These are phyloP conservation scores for Wickerhamomyces mucosus DNA, from an alignment of 805 yeast species.

Conservation along the genomic window DNA sequence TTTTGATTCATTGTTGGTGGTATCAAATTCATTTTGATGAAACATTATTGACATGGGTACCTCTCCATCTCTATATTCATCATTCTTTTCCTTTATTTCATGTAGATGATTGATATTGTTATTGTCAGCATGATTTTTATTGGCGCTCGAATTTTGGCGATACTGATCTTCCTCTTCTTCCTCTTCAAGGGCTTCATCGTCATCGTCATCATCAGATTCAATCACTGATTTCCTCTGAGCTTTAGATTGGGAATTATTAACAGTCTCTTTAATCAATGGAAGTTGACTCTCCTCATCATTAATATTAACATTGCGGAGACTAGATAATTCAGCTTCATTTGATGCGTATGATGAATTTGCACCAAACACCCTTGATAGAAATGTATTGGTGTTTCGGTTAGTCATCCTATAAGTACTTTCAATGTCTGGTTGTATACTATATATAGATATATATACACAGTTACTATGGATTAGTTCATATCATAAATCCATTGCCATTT, in stretches of 20 bases:
- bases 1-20: too few species aligned
- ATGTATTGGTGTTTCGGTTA: slow-evolving; percentile 33
- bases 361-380: slow-evolving; percentile 57
- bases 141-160: slow-evolving; percentile 1
- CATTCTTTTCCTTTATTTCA: slow-evolving; percentile 12
- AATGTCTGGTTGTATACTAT: too few species aligned
- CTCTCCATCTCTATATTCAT: slow-evolving; percentile 16
- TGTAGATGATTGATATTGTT: neutral
- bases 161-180: slow-evolving; percentile 2
- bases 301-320: slow-evolving; percentile 6
- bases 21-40: slow-evolving; percentile 7
- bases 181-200: slow-evolving; percentile 9
- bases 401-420: too few species aligned
- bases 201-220: slow-evolving; percentile 17
- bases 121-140: neutral
- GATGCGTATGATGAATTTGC: slow-evolving; percentile 22
- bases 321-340: slow-evolving; percentile 15
- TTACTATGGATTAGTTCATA: too few species aligned
- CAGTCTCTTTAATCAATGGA: neutral
- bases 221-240: slow-evolving; percentile 7
- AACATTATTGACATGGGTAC: slow-evolving; percentile 15
- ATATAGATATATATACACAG: too few species aligned
- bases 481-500: too few species aligned
- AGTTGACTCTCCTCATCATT: slow-evolving; percentile 9
- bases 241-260: neutral